These are phyloP conservation scores for Alternaria gaisen DNA, from an alignment of 2,329 filamentous ascomycete genomes.

Conservation along the genomic window DNA sequence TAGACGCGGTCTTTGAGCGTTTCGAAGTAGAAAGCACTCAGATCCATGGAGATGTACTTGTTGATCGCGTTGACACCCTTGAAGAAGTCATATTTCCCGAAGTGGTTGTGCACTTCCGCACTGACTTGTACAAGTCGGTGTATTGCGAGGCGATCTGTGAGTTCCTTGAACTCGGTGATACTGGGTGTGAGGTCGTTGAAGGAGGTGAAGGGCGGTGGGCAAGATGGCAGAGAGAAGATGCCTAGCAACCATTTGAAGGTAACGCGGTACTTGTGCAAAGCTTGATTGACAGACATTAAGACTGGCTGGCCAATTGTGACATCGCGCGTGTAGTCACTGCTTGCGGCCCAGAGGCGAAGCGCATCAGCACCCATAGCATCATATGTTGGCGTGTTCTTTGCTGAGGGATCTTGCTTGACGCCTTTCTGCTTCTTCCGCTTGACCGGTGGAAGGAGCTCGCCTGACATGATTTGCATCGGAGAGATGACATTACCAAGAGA, in stretches of 20 bases:
- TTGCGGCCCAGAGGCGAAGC: constrained; percentile 88
- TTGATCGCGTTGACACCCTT: constrained; percentile 77
- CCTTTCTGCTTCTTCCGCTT: constrained; percentile 68
- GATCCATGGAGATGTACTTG: constrained; percentile 80
- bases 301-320: constrained; percentile 82
- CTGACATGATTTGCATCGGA: constrained; percentile 84
- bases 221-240: constrained; percentile 56
- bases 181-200: constrained; percentile 30
- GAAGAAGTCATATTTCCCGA: constrained; percentile 81
- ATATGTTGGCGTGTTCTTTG: constrained; percentile 55
- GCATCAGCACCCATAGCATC: constrained; percentile 86
- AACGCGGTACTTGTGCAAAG: constrained; percentile 85
- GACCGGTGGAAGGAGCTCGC: constrained; percentile 75
- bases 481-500: constrained; percentile 88
- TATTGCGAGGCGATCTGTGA: constrained; percentile 72
- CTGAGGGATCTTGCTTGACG: constrained; percentile 36
- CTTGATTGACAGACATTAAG: constrained; percentile 77
- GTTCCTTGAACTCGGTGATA: constrained; percentile 15
- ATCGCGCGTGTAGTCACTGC: constrained; percentile 90
- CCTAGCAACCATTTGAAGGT: constrained; percentile 92
- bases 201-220: constrained; percentile 38
- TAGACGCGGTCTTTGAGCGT: constrained; percentile 91
- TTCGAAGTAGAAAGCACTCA: constrained; percentile 95
- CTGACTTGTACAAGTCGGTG: constrained; percentile 75
- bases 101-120: constrained; percentile 70